A percentile compares a stretch with the other conserved stretches of the same genome.
These are phyloP conservation scores for Scenedesmus sp. DNA, from an alignment of 163 green algal species.

Conservation along the genomic window DNA sequence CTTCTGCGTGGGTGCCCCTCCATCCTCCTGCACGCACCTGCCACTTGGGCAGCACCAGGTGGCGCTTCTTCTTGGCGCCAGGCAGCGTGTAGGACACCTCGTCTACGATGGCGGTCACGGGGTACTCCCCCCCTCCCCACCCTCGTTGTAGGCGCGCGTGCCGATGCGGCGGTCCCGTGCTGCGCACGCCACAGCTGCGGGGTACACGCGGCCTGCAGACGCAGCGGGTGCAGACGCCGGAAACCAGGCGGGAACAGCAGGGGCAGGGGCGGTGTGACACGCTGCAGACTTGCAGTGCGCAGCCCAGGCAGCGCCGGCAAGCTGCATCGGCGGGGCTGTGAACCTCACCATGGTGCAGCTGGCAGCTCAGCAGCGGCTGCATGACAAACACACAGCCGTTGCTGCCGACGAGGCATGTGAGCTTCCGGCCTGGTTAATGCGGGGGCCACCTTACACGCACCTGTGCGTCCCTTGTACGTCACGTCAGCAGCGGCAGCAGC, in stretches of 20 bases:
- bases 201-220: not conserved
- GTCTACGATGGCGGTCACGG: not conserved
- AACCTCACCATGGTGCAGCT: not conserved
- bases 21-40: not conserved
- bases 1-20: no score
- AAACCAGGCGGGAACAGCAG: not conserved
- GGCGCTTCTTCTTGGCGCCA: not conserved
- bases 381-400: no score
- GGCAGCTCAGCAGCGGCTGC: no score
- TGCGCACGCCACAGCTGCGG: not conserved
- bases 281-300: no score
- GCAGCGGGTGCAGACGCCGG: no score
- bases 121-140: not conserved
- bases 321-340: no score
- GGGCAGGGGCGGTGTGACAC: not conserved
- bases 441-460: not conserved
- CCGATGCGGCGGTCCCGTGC: not conserved
- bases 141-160: not conserved
- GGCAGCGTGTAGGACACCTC: not conserved
- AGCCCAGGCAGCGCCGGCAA: no score
- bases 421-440: not conserved
- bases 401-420: not conserved
- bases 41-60: slow-evolving; percentile 17
- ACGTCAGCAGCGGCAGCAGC: not conserved
- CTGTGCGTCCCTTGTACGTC: not conserved